Conservation (phyloP, 345 rosid species). For the Pseudoturritis turrita region DNA sequence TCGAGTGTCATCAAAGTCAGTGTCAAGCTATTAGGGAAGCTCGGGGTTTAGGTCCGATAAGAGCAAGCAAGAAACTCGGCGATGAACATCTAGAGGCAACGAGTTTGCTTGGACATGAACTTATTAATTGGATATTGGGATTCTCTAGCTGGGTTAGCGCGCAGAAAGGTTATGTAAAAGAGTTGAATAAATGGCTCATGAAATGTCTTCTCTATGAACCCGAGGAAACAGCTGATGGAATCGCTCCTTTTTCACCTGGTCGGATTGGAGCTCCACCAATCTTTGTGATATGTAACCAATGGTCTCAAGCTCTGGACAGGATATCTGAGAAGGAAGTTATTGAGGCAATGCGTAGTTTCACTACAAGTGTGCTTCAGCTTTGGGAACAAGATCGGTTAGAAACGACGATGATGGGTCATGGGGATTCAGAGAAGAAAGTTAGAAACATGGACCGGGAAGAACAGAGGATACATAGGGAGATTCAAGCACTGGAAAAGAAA, state of each 20-base stretch:
- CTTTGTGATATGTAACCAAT: slow-evolving; percentile 91
- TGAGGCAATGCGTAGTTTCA: slow-evolving; percentile 63
- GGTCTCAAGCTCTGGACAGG: slow-evolving; percentile 78
- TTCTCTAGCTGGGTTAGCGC: slow-evolving; percentile 79
- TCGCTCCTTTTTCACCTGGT: slow-evolving; percentile 89
- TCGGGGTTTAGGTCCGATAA: slow-evolving; percentile 51
- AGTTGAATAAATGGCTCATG: slow-evolving; percentile 82
- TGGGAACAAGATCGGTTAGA: slow-evolving; percentile 77
- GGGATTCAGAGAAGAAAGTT: slow-evolving; percentile 60
- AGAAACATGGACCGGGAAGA: slow-evolving; percentile 71
- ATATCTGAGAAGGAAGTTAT: slow-evolving; percentile 88
- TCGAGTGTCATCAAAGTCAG: slow-evolving; percentile 81
- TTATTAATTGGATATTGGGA: slow-evolving; percentile 64
- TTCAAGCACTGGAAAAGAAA: slow-evolving; percentile 87
- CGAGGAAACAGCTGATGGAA: slow-evolving; percentile 84
- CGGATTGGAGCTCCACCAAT: slow-evolving; percentile 90
- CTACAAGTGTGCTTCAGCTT: slow-evolving; percentile 56
- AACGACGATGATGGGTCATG: slow-evolving; percentile 47
- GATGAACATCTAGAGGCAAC: slow-evolving; percentile 68
- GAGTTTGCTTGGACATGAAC: slow-evolving; percentile 67
- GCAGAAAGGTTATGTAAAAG: slow-evolving; percentile 69
- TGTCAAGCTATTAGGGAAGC: slow-evolving; percentile 72
- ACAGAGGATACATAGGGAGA: slow-evolving; percentile 79
- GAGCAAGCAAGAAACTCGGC: slow-evolving; percentile 56
- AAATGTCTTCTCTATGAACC: slow-evolving; percentile 85